A percentile compares a stretch with the other conserved stretches of the same genome.
Evolutionary conservation across 148 eudicot species (phyloP).

Genomic region (Chenopodium album): DNA sequence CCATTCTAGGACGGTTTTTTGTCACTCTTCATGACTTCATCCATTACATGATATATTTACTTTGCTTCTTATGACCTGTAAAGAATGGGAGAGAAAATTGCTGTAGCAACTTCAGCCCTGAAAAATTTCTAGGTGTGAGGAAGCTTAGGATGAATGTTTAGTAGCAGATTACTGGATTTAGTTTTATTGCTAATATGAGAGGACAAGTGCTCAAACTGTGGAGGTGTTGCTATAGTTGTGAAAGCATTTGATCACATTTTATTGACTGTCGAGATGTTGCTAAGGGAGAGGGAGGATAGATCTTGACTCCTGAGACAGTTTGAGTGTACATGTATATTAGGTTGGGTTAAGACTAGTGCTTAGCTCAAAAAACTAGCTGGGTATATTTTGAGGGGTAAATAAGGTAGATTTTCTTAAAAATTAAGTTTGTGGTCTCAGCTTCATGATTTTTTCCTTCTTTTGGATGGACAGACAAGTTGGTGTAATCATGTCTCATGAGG

Average conservation of each 20-base stretch:
- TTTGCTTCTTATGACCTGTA: neutral
- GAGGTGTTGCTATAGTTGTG: neutral
- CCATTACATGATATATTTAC: neutral
- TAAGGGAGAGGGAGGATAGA: neutral
- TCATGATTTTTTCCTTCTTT: conserved; percentile 20
- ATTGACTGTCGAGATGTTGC: no score
- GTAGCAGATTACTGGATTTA: neutral
- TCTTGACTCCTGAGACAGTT: neutral
- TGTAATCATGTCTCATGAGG: conserved; percentile 34
- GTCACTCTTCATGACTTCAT: neutral
- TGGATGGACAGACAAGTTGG: conserved; percentile 48
- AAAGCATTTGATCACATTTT: neutral
- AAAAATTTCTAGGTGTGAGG: neutral
- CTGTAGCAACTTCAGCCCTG: neutral
- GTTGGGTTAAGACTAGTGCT: neutral
- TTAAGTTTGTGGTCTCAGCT: conserved; percentile 14
- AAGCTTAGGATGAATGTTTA: neutral
- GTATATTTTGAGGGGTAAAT: neutral
- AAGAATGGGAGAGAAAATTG: no score
- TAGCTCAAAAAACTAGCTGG: neutral
- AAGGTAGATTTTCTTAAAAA: neutral
- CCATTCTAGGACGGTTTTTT: neutral
- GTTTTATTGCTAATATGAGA: neutral
- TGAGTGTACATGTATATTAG: no score
- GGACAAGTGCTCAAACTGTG: neutral